Percentiles rank a stretch among this genome's conserved stretches.
Conservation (phyloP, 345 rosid species). For the Eutrema heterophyllum region DNA sequence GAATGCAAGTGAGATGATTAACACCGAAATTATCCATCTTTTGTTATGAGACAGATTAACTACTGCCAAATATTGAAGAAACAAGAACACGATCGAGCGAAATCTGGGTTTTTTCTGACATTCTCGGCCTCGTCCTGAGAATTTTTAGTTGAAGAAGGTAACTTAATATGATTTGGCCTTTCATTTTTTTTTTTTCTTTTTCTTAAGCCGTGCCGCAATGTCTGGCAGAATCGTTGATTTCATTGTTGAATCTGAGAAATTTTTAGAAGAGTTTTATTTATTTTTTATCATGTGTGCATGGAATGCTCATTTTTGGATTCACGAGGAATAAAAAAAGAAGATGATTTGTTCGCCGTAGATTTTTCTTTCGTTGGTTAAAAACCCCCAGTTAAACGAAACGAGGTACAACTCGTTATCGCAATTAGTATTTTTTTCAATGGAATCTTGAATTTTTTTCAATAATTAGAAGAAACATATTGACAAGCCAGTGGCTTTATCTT, state of each 20-base stretch:
- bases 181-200: not conserved
- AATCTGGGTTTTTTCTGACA: constrained; percentile 51
- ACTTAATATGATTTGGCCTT: not conserved
- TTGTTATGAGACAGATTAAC: constrained; percentile 45
- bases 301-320: constrained; percentile 3
- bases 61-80: constrained; percentile 65
- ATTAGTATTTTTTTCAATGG: not conserved
- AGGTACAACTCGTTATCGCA: not conserved
- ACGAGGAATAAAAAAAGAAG: not conserved
- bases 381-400: not conserved
- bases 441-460: too few species aligned
- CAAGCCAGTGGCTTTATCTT: too few species aligned
- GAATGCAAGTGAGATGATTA: not conserved
- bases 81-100: constrained; percentile 51
- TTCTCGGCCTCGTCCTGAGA: constrained; percentile 45
- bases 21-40: not conserved
- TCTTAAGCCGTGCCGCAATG: not conserved
- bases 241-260: not conserved
- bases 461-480: not conserved
- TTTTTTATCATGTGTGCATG: constrained; percentile 1
- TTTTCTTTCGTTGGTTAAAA: too few species aligned
- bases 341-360: not conserved
- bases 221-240: constrained; percentile 8
- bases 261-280: not conserved
- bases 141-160: constrained; percentile 4